A percentile compares a stretch with the other conserved stretches of the same genome.
Evolutionary conservation across 2,329 filamentous ascomycete genomes (phyloP).

Genomic region (Hysterium pulicare): DNA sequence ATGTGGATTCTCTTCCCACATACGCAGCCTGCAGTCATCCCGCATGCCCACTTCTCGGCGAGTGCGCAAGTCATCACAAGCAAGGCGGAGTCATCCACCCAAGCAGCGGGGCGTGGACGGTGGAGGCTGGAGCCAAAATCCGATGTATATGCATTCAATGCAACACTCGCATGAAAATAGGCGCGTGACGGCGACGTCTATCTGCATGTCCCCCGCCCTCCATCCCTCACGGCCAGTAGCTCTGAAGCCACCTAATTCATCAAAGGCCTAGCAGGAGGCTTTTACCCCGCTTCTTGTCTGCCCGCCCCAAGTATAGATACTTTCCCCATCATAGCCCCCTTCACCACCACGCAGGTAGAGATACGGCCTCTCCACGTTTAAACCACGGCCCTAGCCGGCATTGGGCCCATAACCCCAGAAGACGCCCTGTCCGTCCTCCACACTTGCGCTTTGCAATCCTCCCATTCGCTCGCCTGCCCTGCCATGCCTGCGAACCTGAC

Average conservation of each 20-base stretch:
- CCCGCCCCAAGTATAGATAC: constrained; percentile 27
- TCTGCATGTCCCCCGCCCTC: constrained; percentile 26
- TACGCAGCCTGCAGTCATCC: neutral
- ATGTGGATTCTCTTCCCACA: too few relatives aligned
- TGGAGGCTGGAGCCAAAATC: constrained; percentile 10
- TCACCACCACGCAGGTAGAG: constrained; percentile 20
- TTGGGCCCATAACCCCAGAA: constrained; percentile 28
- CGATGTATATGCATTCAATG: constrained; percentile 24
- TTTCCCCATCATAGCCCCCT: constrained; percentile 6
- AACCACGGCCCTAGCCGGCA: constrained; percentile 26
- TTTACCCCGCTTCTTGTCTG: constrained; percentile 37
- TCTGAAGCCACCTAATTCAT: constrained; percentile 35
- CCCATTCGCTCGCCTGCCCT: constrained; percentile 31
- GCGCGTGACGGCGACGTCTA: constrained; percentile 17
- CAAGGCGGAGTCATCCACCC: neutral
- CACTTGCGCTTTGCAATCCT: constrained; percentile 20
- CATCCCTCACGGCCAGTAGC: constrained; percentile 17
- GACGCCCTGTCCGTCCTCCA: constrained; percentile 28
- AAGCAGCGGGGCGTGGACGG: neutral
- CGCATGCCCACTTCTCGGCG: too few relatives aligned
- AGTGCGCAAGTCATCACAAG: constrained; percentile 2
- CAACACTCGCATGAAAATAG: constrained; percentile 25
- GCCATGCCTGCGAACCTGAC: constrained; percentile 34
- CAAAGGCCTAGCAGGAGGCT: constrained; percentile 24
- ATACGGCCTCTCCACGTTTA: constrained; percentile 20